Evolutionary conservation across 768 basidiomycete species (phyloP).

Genomic region (Pulveroboletus sp.): DNA sequence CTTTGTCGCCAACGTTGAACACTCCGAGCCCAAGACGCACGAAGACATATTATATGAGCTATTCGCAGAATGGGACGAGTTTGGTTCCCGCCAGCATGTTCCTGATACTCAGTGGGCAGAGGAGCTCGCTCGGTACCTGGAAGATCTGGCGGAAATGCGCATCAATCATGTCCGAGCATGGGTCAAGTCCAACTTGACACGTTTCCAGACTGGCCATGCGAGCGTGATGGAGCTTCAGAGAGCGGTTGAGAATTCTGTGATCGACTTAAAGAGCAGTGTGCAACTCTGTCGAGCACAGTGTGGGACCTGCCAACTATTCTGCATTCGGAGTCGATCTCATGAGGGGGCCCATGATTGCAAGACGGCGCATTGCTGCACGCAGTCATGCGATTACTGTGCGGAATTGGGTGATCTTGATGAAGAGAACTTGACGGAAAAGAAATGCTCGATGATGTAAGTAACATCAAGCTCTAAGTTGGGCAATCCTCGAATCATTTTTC

Average conservation of each 20-base stretch:
- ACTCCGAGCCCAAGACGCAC: conserved; percentile 8
- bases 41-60: conserved; percentile 16
- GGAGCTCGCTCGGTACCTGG: conserved; percentile 39
- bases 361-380: conserved; percentile 46
- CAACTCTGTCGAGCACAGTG: conserved; percentile 55
- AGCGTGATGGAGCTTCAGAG: conserved; percentile 45
- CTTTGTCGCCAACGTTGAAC: conserved; percentile 24
- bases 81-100: conserved; percentile 30
- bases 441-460: conserved; percentile 48
- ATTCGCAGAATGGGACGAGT: conserved; percentile 30
- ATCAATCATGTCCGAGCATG: conserved; percentile 48
- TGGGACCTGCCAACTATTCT: conserved; percentile 45
- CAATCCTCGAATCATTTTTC: not conserved
- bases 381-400: conserved; percentile 42
- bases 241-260: conserved; percentile 38
- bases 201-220: conserved; percentile 47
- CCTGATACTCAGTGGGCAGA: conserved; percentile 43
- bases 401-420: conserved; percentile 29
- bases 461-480: not conserved
- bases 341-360: conserved; percentile 46
- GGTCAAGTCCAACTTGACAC: conserved; percentile 46
- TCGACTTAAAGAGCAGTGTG: conserved; percentile 47
- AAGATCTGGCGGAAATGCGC: conserved; percentile 42
- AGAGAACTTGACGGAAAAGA: conserved; percentile 17
- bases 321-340: conserved; percentile 47